Conservation (phyloP, 106 monocot genomes). For the Narthecium ossifragum region DNA sequence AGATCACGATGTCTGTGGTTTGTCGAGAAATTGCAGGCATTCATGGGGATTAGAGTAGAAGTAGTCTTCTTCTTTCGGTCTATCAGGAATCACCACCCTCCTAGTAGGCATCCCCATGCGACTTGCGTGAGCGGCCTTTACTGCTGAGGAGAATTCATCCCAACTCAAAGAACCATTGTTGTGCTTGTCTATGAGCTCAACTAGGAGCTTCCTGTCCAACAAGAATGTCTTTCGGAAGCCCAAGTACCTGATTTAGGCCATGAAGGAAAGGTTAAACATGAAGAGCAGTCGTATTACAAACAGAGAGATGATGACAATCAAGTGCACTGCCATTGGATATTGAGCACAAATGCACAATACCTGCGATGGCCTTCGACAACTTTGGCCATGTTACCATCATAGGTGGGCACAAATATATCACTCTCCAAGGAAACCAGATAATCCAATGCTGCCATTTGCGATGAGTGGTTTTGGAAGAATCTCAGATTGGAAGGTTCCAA, state of each 20-base stretch:
- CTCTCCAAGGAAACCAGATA: slow-evolving; percentile 86
- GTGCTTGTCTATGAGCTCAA: slow-evolving; percentile 66
- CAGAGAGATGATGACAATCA: no score
- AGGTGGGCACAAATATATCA: slow-evolving; percentile 86
- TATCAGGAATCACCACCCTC: slow-evolving; percentile 60
- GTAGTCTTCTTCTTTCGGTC: slow-evolving; percentile 95
- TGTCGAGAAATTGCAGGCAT: slow-evolving; percentile 36
- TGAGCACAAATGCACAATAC: no score
- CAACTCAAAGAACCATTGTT: slow-evolving; percentile 50
- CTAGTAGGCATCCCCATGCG: slow-evolving; percentile 55
- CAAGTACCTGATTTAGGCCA: slow-evolving; percentile 42
- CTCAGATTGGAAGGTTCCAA: slow-evolving; percentile 70
- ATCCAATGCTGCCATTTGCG: slow-evolving; percentile 96
- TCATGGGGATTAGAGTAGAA: slow-evolving; percentile 95
- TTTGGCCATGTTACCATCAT: slow-evolving; percentile 94
- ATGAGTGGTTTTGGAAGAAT: slow-evolving; percentile 86
- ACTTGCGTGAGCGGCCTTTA: slow-evolving; percentile 59
- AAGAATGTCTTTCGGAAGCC: slow-evolving; percentile 67
- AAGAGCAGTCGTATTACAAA: not conserved
- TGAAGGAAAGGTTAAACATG: not conserved
- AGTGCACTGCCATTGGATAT: no score
- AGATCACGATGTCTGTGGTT: slow-evolving; percentile 25
- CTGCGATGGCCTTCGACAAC: slow-evolving; percentile 97
- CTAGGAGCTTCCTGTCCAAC: slow-evolving; percentile 59
- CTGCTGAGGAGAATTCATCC: slow-evolving; percentile 64